Evolutionary conservation across 768 basidiomycete species (phyloP), one percentile per base, ranked within the genome.

Genomic region (Thelephora ganbajun): DNA sequence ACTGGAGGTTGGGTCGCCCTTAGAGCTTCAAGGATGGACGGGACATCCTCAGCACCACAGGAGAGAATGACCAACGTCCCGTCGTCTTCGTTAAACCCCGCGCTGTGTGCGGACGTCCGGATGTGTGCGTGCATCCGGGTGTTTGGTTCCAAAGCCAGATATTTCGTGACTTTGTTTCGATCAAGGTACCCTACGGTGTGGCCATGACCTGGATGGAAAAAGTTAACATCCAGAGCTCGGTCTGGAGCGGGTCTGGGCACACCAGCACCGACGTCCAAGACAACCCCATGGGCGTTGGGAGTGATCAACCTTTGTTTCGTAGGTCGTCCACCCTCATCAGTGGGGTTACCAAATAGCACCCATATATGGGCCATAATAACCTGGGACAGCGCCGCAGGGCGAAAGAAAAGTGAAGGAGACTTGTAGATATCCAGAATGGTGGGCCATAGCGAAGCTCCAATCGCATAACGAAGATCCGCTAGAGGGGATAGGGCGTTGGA

Each of bases 71-170:
- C 36, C 1, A 85, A 63, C 0, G 72, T 68, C 2, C 76, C 76
- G 13, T 70, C 66, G 13, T 61, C 61, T 53, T 81, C 79, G 9
- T 48, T 61, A 57, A 69, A 82, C 1, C 82, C 81, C 5, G 66
- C 71, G 2, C 60, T 57, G 22, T 63, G 58, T 3, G 82, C 83
- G 3, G 59, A 57, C 1, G 55, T 57, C 20, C 76, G 71, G 34
- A 88, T 72, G 14, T 66, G 57, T 4, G 63, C 48, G 56, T 86
- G 81, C 82, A 85, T 83, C 47, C 65, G 60, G 4, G 52, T 47
- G 53, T 85, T 87, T 5, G 85, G 84, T 55, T 87, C 84, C 5
- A 87, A 59, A 1, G 83, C 84, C 43, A 86, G 64, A 53, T 87
- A 86, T 57, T 67, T 75, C 1, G 73, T 71, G 16, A 86, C 78